Evolutionary conservation across 1,284 basidiomycete genomes (phyloP).

Genomic region (Quambalaria eucalypti): DNA sequence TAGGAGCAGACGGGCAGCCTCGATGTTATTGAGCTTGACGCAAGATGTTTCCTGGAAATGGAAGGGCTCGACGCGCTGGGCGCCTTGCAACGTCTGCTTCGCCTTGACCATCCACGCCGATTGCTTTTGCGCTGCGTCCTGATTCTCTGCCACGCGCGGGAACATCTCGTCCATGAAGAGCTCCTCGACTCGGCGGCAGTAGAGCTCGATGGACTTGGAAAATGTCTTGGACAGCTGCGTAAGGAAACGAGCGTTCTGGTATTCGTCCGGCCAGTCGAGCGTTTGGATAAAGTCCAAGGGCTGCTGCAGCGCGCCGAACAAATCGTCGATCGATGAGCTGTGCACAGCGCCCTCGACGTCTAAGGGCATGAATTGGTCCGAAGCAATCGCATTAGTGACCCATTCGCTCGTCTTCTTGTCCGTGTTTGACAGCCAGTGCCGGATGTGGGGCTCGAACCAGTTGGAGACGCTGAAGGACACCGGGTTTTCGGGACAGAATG

Average conservation of each 20-base stretch:
- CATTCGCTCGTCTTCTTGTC: slow-evolving; percentile 84
- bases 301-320: slow-evolving; percentile 86
- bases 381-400: slow-evolving; percentile 54
- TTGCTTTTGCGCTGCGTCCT: slow-evolving; percentile 50
- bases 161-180: slow-evolving; percentile 91
- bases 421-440: slow-evolving; percentile 80
- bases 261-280: slow-evolving; percentile 82
- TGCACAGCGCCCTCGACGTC: slow-evolving; percentile 64
- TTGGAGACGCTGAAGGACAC: slow-evolving; percentile 23
- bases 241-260: slow-evolving; percentile 80
- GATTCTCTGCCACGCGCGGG: slow-evolving; percentile 56
- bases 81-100: slow-evolving; percentile 65
- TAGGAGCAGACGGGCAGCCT: slow-evolving; percentile 76
- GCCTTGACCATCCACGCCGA: slow-evolving; percentile 93
- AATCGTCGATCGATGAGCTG: slow-evolving; percentile 88
- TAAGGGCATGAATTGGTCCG: slow-evolving; percentile 53
- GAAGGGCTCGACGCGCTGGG: slow-evolving; percentile 86
- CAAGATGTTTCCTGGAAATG: slow-evolving; percentile 83
- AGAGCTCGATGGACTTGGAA: slow-evolving; percentile 82
- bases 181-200: slow-evolving; percentile 76
- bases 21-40: slow-evolving; percentile 95
- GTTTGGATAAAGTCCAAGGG: slow-evolving; percentile 80
- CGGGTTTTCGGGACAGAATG: slow-evolving; percentile 66
- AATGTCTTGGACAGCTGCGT: slow-evolving; percentile 69
- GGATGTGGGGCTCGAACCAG: slow-evolving; percentile 81